These are phyloP conservation scores for Tuber borchii DNA, from an alignment of 495 filamentous ascomycete species.

Conservation along the genomic window DNA sequence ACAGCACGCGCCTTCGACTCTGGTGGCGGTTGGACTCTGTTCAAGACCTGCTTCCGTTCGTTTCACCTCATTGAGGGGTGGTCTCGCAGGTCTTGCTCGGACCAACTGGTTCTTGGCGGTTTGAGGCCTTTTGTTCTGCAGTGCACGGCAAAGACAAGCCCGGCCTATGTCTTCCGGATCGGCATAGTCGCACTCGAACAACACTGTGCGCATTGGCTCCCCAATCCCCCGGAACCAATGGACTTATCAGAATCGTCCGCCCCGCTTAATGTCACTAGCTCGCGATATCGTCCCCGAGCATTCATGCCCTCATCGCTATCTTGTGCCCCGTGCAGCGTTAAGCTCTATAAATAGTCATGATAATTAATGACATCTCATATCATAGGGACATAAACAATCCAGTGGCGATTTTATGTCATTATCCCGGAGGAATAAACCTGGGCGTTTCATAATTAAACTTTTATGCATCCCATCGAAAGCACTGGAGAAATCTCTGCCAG, in stretches of 20 bases:
- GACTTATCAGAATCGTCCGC: neutral
- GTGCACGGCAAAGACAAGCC: neutral
- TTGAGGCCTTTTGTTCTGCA: neutral
- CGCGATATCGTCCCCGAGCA: neutral
- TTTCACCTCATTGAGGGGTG: neutral
- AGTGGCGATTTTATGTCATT: neutral
- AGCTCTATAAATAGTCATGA: neutral
- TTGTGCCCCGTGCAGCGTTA: neutral
- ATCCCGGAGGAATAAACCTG: neutral
- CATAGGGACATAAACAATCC: neutral
- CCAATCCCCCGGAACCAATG: neutral
- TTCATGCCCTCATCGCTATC: neutral
- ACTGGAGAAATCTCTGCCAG: neutral
- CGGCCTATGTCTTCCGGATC: neutral
- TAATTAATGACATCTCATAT: neutral
- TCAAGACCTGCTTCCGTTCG: neutral
- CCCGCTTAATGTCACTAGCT: neutral
- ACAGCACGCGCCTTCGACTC: neutral
- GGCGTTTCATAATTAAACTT: neutral
- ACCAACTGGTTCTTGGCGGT: neutral
- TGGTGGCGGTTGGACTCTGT: neutral
- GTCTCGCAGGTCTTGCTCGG: neutral
- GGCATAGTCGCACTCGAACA: neutral
- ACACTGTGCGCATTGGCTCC: neutral
- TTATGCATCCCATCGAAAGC: constrained; percentile 3